Percentiles rank a stretch among this genome's conserved stretches.
These are phyloP conservation scores for Xylariaceae sp. DNA, from an alignment of 2,329 filamentous ascomycete species.

Conservation along the genomic window DNA sequence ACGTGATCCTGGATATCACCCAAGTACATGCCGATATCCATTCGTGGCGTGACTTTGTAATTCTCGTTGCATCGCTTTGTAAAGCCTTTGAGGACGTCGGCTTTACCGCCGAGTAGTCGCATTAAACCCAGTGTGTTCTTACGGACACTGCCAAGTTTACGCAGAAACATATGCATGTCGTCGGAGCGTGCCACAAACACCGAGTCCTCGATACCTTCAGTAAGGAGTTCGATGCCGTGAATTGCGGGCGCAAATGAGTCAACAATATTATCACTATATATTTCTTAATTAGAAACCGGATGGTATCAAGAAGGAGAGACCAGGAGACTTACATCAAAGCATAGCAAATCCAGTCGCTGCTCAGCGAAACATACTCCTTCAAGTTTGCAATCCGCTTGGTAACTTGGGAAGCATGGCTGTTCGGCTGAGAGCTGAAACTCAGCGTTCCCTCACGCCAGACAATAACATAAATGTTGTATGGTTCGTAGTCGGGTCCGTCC, in stretches of 20 bases:
- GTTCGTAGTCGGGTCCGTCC: conserved; percentile 77
- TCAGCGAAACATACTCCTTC: conserved; percentile 90
- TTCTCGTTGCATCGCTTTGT: conserved; percentile 98
- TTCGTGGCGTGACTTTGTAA: conserved; percentile 88
- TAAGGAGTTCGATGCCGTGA: conserved; percentile 77
- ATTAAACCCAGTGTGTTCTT: conserved; percentile 94
- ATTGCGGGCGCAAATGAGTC: conserved; percentile 92
- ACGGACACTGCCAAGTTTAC: conserved; percentile 81
- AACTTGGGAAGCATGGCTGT: conserved; percentile 82
- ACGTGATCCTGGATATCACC: conserved; percentile 99
- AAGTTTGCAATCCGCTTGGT: conserved; percentile 86
- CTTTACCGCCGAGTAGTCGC: conserved; percentile 90
- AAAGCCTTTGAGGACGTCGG: conserved; percentile 96
- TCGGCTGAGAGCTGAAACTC: conserved; percentile 88
- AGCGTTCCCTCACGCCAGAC: conserved; percentile 94
- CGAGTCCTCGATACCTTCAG: conserved; percentile 89
- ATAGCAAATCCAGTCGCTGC: conserved; percentile 98
- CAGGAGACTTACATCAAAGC: conserved; percentile 71
- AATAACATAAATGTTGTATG: conserved; percentile 93
- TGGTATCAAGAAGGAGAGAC: not conserved
- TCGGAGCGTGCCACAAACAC: conserved; percentile 89
- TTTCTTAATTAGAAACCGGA: conserved; percentile 22
- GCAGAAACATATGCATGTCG: conserved; percentile 81
- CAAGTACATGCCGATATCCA: conserved; percentile 94
- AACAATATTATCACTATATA: conserved; percentile 80